These are phyloP conservation scores for Teunomyces funiuensis DNA, from an alignment of 805 yeast species.

Conservation along the genomic window DNA sequence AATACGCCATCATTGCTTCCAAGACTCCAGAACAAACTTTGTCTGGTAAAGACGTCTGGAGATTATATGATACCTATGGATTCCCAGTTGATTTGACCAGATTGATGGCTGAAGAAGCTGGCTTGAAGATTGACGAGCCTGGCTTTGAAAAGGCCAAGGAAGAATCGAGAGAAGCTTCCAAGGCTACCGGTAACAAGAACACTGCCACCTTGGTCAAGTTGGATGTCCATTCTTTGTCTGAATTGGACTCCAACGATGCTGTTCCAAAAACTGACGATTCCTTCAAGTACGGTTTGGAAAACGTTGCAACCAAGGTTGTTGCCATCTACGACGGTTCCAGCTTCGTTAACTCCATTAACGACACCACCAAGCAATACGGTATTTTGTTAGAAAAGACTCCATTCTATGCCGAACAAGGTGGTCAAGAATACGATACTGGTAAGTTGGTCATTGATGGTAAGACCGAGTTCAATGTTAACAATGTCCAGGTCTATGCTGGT, in stretches of 20 bases:
- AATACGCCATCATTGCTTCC: slow-evolving; percentile 82
- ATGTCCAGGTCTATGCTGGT: slow-evolving; percentile 92
- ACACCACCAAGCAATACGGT: slow-evolving; percentile 60
- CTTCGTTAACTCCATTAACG: slow-evolving; percentile 51
- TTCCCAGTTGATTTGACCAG: slow-evolving; percentile 98
- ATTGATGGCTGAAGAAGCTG: slow-evolving; percentile 98
- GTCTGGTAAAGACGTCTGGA: slow-evolving; percentile 96
- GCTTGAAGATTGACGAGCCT: slow-evolving; percentile 84
- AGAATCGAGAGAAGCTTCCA: slow-evolving; percentile 92
- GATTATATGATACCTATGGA: slow-evolving; percentile 97
- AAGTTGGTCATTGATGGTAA: slow-evolving; percentile 83
- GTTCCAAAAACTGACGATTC: slow-evolving; percentile 84
- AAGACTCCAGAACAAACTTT: slow-evolving; percentile 72
- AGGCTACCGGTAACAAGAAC: slow-evolving; percentile 68
- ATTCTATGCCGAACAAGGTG: slow-evolving; percentile 99
- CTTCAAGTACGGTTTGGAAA: slow-evolving; percentile 71
- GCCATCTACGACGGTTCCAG: slow-evolving; percentile 67
- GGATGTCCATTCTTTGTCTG: slow-evolving; percentile 87
- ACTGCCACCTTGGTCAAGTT: slow-evolving; percentile 68
- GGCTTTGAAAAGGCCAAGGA: slow-evolving; percentile 90
- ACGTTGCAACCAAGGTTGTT: slow-evolving; percentile 65
- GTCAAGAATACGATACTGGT: slow-evolving; percentile 97
- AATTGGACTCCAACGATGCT: slow-evolving; percentile 55
- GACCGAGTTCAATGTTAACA: slow-evolving; percentile 84
- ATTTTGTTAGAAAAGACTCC: slow-evolving; percentile 85